Evolutionary conservation across 2,329 filamentous ascomycete genomes (phyloP).

Genomic region (Pseudofabraea citricarpa): DNA sequence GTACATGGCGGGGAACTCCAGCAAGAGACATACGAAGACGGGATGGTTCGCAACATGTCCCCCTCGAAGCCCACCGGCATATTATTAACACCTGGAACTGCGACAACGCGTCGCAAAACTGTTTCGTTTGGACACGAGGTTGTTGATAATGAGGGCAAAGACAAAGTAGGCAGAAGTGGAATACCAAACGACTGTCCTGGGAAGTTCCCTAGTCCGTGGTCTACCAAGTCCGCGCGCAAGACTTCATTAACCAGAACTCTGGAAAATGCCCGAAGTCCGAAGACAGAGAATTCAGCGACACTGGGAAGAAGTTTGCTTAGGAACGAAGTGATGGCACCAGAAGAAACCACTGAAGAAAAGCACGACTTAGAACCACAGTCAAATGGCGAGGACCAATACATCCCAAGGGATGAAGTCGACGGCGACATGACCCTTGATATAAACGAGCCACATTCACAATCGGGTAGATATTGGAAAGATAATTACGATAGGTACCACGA

Average conservation of each 20-base stretch:
- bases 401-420: conserved; percentile 35
- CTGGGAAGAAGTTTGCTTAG: conserved; percentile 1
- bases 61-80: conserved; percentile 41
- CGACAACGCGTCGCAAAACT: conserved; percentile 54
- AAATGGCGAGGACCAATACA: background rate
- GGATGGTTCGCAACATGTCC: conserved; percentile 21
- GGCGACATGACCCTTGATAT: conserved; percentile 65
- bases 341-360: background rate
- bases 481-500: conserved; percentile 71
- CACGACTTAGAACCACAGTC: conserved; percentile 1
- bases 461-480: conserved; percentile 75
- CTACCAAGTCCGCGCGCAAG: conserved; percentile 26
- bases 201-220: conserved; percentile 27
- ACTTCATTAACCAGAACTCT: conserved; percentile 42
- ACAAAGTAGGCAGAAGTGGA: conserved; percentile 17
- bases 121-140: conserved; percentile 61
- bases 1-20: conserved; percentile 22
- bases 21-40: conserved; percentile 13
- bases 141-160: conserved; percentile 19
- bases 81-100: conserved; percentile 59
- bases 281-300: conserved; percentile 5
- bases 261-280: conserved; percentile 36
- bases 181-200: conserved; percentile 26
- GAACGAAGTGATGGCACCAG: background rate
- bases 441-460: conserved; percentile 69